Percentiles rank a stretch among this genome's conserved stretches.
These are phyloP conservation scores for Ramaria rubella DNA, from an alignment of 768 basidiomycete genomes.

Conservation along the genomic window DNA sequence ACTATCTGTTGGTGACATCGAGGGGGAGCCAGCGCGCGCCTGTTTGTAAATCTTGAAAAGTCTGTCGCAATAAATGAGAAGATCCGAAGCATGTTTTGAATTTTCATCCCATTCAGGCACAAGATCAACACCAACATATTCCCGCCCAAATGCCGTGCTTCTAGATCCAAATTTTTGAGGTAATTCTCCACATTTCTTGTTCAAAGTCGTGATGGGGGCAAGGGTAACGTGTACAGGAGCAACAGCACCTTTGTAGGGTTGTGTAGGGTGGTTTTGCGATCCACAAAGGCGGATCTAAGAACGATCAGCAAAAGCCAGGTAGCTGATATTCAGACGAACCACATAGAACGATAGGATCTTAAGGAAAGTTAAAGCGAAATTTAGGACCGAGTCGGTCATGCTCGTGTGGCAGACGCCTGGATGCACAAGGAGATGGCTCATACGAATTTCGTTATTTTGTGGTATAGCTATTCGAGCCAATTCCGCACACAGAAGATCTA, in stretches of 20 bases:
- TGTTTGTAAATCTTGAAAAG: conserved; percentile 35
- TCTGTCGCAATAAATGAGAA: conserved; percentile 51
- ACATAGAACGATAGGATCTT: conserved; percentile 58
- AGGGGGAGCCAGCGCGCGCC: not conserved
- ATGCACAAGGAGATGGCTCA: conserved; percentile 57
- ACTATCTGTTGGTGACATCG: not conserved
- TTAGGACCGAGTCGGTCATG: conserved; percentile 43
- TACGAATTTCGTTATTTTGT: conserved; percentile 16
- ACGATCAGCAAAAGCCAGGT: not conserved
- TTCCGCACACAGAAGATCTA: conserved; percentile 54
- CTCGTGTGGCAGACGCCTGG: conserved; percentile 68
- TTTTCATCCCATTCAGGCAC: conserved; percentile 49
- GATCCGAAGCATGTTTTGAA: conserved; percentile 35
- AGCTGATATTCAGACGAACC: conserved; percentile 34
- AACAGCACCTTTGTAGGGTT: conserved; percentile 56
- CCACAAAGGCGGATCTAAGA: conserved; percentile 60
- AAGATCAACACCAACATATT: conserved; percentile 41
- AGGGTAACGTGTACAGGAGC: conserved; percentile 62
- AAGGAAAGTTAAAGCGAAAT: conserved; percentile 37
- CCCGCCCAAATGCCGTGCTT: conserved; percentile 50
- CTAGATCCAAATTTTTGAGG: conserved; percentile 51
- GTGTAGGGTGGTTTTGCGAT: conserved; percentile 60
- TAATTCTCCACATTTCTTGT: conserved; percentile 8
- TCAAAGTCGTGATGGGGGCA: conserved; percentile 31
- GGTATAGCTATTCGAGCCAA: conserved; percentile 41